Evolutionary conservation across 306 rosid genomes (phyloP), one percentile per base, ranked within the genome.

Genomic region (Cicer arietinum): DNA sequence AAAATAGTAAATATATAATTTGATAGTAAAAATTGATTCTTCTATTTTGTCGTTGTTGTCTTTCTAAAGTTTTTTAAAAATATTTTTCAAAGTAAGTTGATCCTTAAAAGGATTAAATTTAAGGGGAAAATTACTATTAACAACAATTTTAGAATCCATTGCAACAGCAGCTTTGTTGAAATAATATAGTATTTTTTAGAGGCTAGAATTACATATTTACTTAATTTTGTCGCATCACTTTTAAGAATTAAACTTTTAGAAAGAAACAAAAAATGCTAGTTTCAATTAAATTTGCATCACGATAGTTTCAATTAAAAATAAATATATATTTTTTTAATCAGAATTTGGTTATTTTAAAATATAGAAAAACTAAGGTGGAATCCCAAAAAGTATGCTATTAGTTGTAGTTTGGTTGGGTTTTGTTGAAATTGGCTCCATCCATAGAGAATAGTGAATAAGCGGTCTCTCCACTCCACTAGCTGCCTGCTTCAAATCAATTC

Each of bases 381-480:
- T 25, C 30, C 30, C 30, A 25, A 25, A 25, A 25, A 25, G 18
- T 60, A 35, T 6, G 44, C 1, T 60, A 7, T 60, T 35, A 3
- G 7, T 25, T 60, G 10, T 13, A 6, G 41, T 25, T 58, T 59
- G 43, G 43, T 60, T 59, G 18, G 2, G 44, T 60, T 60, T 8
- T 42, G 47, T 63, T 63, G 50, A 63, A 42, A 65, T 41, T 65
- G 14, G 52, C 2, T 1, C 5, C 14, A 2, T 30, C 35, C 37
- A 41, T 41, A 65, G 37, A 65, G 43, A 65, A 42, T 43, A 65
- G 52, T 40, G 69, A 69, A 56, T 17, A 7, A 11, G 76, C 69
- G 61, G 25, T 43, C 5, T 54, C 5, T 64, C 76, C 81, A 83
- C 79, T 83, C 5, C 35, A 61, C 20, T 30, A 43, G 63, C 69